Evolutionary conservation across 2,329 filamentous ascomycete genomes (phyloP), one percentile per base, ranked within the genome.

Genomic region (Coniella lustricola): DNA sequence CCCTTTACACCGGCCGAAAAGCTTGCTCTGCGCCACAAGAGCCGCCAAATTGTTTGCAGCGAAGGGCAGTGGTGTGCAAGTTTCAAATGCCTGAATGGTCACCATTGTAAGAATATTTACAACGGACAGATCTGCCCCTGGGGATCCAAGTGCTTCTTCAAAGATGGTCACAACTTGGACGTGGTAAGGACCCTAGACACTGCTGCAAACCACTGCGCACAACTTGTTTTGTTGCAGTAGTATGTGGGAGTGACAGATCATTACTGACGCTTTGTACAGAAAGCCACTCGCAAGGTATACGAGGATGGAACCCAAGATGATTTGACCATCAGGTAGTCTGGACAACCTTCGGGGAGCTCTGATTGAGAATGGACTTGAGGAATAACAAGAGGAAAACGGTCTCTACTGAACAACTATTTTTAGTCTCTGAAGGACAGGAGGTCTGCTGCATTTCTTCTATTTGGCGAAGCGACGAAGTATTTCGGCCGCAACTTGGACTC

Each of bases 21-120:
- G n/a, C 41, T 53, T 22, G 48, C 48, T 4, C 41, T 51, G 3
- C 49, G 51, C 18, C 51, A 53, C 51, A 53, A 51, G 51, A 53
- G 49, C 29, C 51, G 51, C 10, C 48, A 49, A 21, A 46, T 48
- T 12, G 37, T 46, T 4, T 53, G 51, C 22, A 22, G 29, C 7
- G 48, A 46, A 7, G 42, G 38, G 12, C 45, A 43, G 18, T 53
- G 45, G 46, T 53, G 51, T 20, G 37, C 36, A 14, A 41, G 41
- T 13, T 43, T 39, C 7, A 41, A 48, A 20, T 53, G 51, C 18
- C 34, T 53, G 33, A 45, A 42, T 34, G 51, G 51, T 3, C 51
- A 53, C 44, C 51, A 51, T n/a, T 51, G 51, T 38, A 53, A 51
- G 44, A 43, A 48, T 31, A 33, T 46, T 17, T 51, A 53, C 13